Evolutionary conservation across 2,329 filamentous ascomycete genomes (phyloP), one percentile per base, ranked within the genome.

Genomic region (Pestalotiopsis sp.): DNA sequence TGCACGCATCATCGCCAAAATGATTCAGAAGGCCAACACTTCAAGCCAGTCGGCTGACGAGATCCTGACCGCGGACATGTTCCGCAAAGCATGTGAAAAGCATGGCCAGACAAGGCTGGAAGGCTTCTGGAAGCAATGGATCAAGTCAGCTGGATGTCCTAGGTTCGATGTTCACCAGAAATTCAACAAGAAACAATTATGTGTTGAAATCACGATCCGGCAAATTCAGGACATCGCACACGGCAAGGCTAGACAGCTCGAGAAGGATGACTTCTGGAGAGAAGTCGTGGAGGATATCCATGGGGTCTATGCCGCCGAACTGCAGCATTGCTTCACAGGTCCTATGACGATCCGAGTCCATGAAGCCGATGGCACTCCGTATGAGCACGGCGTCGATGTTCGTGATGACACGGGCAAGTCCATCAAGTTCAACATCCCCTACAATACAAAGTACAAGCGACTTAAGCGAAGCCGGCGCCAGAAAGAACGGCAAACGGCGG

Each of bases 381-480:
- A 99, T 77, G 96, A 99, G 78, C 96, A 99, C 77, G 98, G 98
- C 71, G 91, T 98, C 39, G 94, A 98, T 75, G 97, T 99, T 77
- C 94, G 94, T 70, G 94, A 98, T 73, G 91, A 92, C 36, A 88
- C 90, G 14, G 93, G 92, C 2, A 94, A 92, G 74, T 84, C 83
- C 1, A 86, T 86, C 27, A 96, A 93, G 77, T 93, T 98, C 69
- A 95, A 98, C 71, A 98, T 99, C 70, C 95, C 95, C 0, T 99
- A 99, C 82, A 98, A 98, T 76, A 99, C 96, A 0, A 99, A 99
- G 79, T 99, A 99, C 83, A 99, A 98, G 83, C 91, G 97, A 9
- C 86, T 99, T 2, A 99, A 99, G 84, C 87, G 95, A 61, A 98
- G 93, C 69, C 64, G 89, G 85, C 27, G 87, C 84, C 58, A 92